phyloP scores from a whole-genome alignment of 2,329 filamentous ascomycete species.

The Hypomyces rosellus region DNA sequence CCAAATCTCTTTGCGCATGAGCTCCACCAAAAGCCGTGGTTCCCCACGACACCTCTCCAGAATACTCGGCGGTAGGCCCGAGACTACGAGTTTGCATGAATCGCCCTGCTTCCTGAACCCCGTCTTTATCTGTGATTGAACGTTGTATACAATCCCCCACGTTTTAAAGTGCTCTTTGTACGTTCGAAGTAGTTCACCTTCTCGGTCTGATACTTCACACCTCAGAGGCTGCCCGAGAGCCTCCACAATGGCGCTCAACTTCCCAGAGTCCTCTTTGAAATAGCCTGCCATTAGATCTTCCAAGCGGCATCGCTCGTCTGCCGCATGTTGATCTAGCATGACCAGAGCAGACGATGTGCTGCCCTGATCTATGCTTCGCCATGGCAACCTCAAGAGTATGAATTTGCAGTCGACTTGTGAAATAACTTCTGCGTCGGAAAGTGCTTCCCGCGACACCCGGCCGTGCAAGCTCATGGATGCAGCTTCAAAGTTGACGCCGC shows the following conservation, averaged over 20 bases:
- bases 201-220: conserved; percentile 59
- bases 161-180: conserved; percentile 51
- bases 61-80: conserved; percentile 63
- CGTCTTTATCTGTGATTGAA: conserved; percentile 18
- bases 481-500: conserved; percentile 23
- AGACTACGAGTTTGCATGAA: conserved; percentile 39
- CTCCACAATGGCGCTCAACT: conserved; percentile 25
- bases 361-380: conserved; percentile 9
- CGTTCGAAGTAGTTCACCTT: conserved; percentile 51
- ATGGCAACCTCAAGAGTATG: conserved; percentile 59
- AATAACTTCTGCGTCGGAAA: conserved; percentile 60
- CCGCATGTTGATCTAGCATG: conserved; percentile 88
- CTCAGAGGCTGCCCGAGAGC: conserved; percentile 46
- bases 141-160: conserved; percentile 71
- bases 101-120: not conserved
- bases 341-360: conserved; percentile 51
- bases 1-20: conserved; percentile 73
- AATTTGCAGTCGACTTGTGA: conserved; percentile 88
- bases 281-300: conserved; percentile 61
- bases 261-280: conserved; percentile 27
- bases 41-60: conserved; percentile 68
- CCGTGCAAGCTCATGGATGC: conserved; percentile 27
- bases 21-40: conserved; percentile 62
- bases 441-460: conserved; percentile 54
- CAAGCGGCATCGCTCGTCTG: conserved; percentile 79